Percentiles rank a stretch among this genome's conserved stretches.
phyloP scores from a whole-genome alignment of 441 rosid species.

The Cnidoscolus chayamansa region DNA sequence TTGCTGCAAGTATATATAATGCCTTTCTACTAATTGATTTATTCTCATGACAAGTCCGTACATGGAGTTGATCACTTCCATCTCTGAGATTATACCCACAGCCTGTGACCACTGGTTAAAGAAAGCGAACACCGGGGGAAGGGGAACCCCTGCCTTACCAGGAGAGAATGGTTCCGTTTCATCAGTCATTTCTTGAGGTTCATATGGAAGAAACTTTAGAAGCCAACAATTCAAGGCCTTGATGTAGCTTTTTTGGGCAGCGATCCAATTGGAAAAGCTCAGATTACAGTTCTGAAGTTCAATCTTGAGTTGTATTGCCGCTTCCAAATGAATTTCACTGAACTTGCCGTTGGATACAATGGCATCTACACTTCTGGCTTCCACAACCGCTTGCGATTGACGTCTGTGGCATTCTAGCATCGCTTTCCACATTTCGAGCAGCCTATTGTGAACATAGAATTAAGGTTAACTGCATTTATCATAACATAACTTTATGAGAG shows the following conservation, averaged over 20 bases:
- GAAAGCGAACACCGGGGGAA: slow-evolving; percentile 69
- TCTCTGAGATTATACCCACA: slow-evolving; percentile 60
- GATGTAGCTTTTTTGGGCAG: slow-evolving; percentile 60
- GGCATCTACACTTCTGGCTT: slow-evolving; percentile 53
- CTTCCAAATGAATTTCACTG: slow-evolving; percentile 51
- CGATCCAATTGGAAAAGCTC: slow-evolving; percentile 67
- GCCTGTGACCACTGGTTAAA: slow-evolving; percentile 82
- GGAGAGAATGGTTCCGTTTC: slow-evolving; percentile 62
- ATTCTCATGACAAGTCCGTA: slow-evolving; percentile 45
- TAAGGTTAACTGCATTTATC: neutral
- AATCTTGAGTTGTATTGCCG: slow-evolving; percentile 58
- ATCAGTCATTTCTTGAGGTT: slow-evolving; percentile 60
- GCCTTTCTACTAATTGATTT: slow-evolving; percentile 61
- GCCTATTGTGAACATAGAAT: slow-evolving; percentile 35
- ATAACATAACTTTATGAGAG: no score
- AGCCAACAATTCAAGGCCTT: slow-evolving; percentile 79
- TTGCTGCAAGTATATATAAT: slow-evolving; percentile 43
- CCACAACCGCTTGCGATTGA: slow-evolving; percentile 62
- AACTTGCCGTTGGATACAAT: slow-evolving; percentile 49
- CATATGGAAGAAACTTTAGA: slow-evolving; percentile 57
- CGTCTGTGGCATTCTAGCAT: slow-evolving; percentile 75
- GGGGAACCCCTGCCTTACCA: slow-evolving; percentile 58
- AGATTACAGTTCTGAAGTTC: slow-evolving; percentile 66
- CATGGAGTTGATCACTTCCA: slow-evolving; percentile 66
- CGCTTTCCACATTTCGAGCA: slow-evolving; percentile 76